These are phyloP conservation scores for Podospora tetraspora DNA, from an alignment of 495 filamentous ascomycete species.

Conservation along the genomic window DNA sequence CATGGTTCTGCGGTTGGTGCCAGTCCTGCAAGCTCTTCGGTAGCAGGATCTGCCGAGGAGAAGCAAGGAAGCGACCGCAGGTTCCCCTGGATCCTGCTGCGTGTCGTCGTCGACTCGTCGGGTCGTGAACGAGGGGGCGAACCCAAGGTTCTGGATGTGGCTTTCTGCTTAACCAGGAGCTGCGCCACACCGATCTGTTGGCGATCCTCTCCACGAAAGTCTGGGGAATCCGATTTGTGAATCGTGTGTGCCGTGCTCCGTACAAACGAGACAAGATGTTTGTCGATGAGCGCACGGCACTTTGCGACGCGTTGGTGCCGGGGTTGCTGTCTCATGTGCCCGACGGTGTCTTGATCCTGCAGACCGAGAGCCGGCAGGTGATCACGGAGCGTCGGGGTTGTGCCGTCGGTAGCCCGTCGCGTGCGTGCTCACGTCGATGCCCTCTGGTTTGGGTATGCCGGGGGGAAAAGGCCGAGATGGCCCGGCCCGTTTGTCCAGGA, in stretches of 20 bases:
- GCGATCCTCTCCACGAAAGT: not conserved
- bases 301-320: not conserved
- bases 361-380: slow-evolving; percentile 1
- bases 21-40: too few species aligned
- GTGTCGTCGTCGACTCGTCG: not conserved
- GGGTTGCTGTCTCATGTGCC: not conserved
- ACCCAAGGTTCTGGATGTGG: not conserved
- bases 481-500: slow-evolving; percentile 5
- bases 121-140: not conserved
- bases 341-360: not conserved
- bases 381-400: not conserved
- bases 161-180: not conserved
- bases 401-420: slow-evolving; percentile 4
- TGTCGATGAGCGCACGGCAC: not conserved
- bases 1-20: not conserved
- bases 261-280: not conserved
- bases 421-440: not conserved
- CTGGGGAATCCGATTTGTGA: not conserved
- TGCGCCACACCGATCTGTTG: not conserved
- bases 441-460: not conserved
- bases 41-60: not conserved
- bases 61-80: not conserved
- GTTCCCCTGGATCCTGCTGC: not conserved
- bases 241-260: not conserved
- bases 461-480: slow-evolving; percentile 6